Conservation (phyloP, 345 rosid species). For the Lenwebbia sp. region DNA sequence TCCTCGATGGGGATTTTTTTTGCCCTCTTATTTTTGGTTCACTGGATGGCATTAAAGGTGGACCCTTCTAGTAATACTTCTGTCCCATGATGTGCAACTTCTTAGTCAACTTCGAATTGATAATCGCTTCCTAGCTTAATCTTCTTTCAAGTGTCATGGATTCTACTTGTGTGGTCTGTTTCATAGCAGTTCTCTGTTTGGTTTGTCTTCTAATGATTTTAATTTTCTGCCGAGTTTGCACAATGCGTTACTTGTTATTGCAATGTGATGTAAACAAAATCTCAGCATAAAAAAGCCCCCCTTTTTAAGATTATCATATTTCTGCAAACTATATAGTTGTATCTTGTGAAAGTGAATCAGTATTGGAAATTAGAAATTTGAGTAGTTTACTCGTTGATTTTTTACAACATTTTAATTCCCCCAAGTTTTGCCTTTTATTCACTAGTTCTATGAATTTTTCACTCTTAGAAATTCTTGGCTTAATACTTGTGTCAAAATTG, state of each 20-base stretch:
- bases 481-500: background rate
- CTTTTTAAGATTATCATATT: background rate
- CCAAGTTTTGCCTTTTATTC: background rate
- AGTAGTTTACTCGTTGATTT: background rate
- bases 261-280: background rate
- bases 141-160: background rate
- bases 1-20: background rate
- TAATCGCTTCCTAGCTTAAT: background rate
- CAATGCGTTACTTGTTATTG: background rate
- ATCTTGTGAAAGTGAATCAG: background rate
- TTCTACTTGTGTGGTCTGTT: background rate
- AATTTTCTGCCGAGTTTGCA: background rate
- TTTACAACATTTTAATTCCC: background rate
- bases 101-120: background rate
- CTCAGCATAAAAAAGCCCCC: background rate
- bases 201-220: background rate
- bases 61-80: background rate
- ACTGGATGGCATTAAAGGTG: background rate
- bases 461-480: background rate
- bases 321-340: background rate
- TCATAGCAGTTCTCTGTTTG: background rate
- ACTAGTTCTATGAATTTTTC: background rate
- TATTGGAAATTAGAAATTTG: background rate
- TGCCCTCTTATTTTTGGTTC: background rate
- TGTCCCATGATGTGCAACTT: background rate